Percentiles rank a stretch among this genome's conserved stretches.
phyloP scores from a whole-genome alignment of 257 asterid species.

The Capsicum chinense region DNA sequence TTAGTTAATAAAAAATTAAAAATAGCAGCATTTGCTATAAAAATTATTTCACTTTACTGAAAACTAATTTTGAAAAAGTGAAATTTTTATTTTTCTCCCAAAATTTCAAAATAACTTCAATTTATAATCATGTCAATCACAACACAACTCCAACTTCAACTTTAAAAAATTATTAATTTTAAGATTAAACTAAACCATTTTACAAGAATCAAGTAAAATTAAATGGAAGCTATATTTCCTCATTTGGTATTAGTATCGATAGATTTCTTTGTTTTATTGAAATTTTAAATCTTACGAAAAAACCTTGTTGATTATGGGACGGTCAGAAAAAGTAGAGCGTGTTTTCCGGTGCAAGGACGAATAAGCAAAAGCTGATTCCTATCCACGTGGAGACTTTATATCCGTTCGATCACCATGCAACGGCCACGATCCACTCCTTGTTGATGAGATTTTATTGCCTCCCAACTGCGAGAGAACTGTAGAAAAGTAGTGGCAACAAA shows the following conservation, averaged over 20 bases:
- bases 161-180: no score
- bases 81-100: no score
- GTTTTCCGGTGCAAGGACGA: conserved; percentile 89
- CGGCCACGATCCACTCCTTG: conserved; percentile 44
- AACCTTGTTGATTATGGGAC: conserved; percentile 28
- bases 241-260: conserved; percentile 44
- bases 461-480: conserved; percentile 66
- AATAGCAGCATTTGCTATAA: no score
- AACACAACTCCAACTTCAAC: no score
- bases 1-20: no score
- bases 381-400: conserved; percentile 44
- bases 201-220: no score
- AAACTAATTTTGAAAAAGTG: no score
- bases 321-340: conserved; percentile 54
- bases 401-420: conserved; percentile 50
- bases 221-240: conserved; percentile 44
- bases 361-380: conserved; percentile 55
- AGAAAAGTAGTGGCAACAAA: conserved; percentile 48
- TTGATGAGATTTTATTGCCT: conserved; percentile 46
- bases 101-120: no score
- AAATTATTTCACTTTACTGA: no score
- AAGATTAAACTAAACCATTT: no score
- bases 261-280: conserved; percentile 41
- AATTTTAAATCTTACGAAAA: conserved; percentile 28
- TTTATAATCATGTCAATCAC: no score